Evolutionary conservation across 768 basidiomycete species (phyloP), one percentile per base, ranked within the genome.

Genomic region (Rhodotorula kratochvilovae): DNA sequence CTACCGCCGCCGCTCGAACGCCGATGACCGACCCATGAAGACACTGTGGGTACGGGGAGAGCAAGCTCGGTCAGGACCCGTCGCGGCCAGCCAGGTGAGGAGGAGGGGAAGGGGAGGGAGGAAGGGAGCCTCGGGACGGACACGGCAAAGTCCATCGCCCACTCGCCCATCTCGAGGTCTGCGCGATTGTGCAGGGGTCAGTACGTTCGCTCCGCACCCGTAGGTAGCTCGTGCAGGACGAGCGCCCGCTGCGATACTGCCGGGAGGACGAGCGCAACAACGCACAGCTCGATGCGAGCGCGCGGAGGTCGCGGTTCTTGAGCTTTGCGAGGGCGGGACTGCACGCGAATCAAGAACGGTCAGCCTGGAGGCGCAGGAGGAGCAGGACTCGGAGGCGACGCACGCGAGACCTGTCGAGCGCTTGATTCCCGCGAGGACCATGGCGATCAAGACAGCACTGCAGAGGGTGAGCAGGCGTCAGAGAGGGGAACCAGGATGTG

Each of bases 11-110:
- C 69, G 63, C 29, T 65, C 53, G 50, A 70, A 70, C 25, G 64
- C 60, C 45, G 64, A 66, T 0, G 69, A 70, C 11, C 69, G 69
- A 16, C 69, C 69, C 64, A 70, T 66, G 45, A 70, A 36, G 53
- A 70, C 69, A 33, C 56, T 64, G 39, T 17, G 25, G 33, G 39
- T n/a, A n/a, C n/a, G 15, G 10, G 3, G 43, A 46, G 43, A 17
- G n/a, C n/a, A n/a, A n/a, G n/a, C n/a, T n/a, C n/a, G n/a, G n/a
- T n/a, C n/a, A n/a, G n/a, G n/a, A n/a, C n/a, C n/a, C n/a, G n/a
- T n/a, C n/a, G n/a, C 21, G 15, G 12, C 33, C 48, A 50, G 48
- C n/a, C 48, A 11, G 5, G 50, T 2, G 51, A 13, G 53, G 11
- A 5, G 8, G 13, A 2, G 3, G 36, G 5, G 33, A 17, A 39